Percentiles rank a stretch among this genome's conserved stretches.
These are phyloP conservation scores for Lachnellula cervina DNA, from an alignment of 2,329 filamentous ascomycete genomes.

Conservation along the genomic window DNA sequence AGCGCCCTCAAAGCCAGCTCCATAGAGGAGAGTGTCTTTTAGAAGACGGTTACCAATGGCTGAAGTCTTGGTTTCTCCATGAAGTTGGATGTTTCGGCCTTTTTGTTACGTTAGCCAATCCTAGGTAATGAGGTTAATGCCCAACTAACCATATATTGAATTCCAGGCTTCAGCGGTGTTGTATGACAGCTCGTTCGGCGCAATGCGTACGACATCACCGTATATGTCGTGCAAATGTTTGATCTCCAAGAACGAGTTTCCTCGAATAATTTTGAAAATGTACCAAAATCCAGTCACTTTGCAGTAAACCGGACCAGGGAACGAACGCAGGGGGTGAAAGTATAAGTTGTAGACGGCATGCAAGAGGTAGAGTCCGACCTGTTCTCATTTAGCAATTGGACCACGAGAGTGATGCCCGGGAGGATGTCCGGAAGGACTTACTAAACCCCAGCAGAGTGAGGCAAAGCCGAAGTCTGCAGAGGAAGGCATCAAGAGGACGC, in stretches of 20 bases:
- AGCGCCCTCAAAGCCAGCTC: not conserved
- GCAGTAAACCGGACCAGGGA: conserved; percentile 9
- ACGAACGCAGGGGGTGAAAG: conserved; percentile 13
- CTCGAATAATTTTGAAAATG: not conserved
- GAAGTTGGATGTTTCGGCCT: not conserved
- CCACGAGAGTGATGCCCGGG: not conserved
- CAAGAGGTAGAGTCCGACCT: not conserved
- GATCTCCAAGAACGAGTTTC: not conserved
- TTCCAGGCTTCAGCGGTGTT: conserved; percentile 9
- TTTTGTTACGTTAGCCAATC: not conserved
- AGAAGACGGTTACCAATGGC: not conserved
- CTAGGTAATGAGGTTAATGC: not conserved
- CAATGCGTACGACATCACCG: conserved; percentile 15
- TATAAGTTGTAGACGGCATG: conserved; percentile 12
- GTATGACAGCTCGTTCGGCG: conserved; percentile 11
- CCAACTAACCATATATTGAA: conserved; percentile 7
- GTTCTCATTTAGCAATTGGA: not conserved
- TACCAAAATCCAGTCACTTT: conserved; percentile 3
- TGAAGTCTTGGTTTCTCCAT: not conserved
- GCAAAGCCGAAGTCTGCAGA: no score
- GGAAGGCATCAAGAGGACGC: no score
- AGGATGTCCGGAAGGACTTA: no score
- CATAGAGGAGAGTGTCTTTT: not conserved
- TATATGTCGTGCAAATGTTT: conserved; percentile 13
- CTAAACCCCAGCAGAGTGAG: no score